Conservation (phyloP, 2,329 filamentous ascomycete genomes). For the Trichoderma aggressivum region DNA sequence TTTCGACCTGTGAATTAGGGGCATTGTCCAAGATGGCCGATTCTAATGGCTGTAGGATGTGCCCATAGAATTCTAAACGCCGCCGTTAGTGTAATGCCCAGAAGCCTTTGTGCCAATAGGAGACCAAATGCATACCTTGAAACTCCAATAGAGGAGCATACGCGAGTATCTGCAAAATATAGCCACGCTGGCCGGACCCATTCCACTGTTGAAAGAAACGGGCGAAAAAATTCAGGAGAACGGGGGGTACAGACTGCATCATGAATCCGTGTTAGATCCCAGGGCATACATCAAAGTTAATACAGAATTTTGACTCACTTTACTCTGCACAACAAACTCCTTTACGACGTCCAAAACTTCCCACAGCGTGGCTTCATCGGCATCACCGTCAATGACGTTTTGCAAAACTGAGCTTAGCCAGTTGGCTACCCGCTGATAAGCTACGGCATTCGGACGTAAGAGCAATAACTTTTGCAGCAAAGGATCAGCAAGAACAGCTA, state of each 20-base stretch:
- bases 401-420: slow-evolving; percentile 58
- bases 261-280: slow-evolving; percentile 14
- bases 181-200: slow-evolving; percentile 50
- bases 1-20: slow-evolving; percentile 50
- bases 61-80: slow-evolving; percentile 45
- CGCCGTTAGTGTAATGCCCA: not conserved
- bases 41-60: slow-evolving; percentile 53
- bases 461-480: slow-evolving; percentile 74
- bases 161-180: slow-evolving; percentile 57
- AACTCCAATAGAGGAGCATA: slow-evolving; percentile 55
- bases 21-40: slow-evolving; percentile 47
- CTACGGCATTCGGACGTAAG: slow-evolving; percentile 55
- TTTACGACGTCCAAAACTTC: slow-evolving; percentile 55
- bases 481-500: slow-evolving; percentile 71
- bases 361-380: slow-evolving; percentile 45
- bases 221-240: slow-evolving; percentile 48
- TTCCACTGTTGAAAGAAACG: slow-evolving; percentile 61
- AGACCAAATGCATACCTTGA: slow-evolving; percentile 41
- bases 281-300: not conserved
- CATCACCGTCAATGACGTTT: slow-evolving; percentile 52
- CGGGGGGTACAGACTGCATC: slow-evolving; percentile 43
- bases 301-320: slow-evolving; percentile 40
- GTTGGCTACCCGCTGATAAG: slow-evolving; percentile 51
- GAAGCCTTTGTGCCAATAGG: not conserved
- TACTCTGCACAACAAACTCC: slow-evolving; percentile 54